Evolutionary conservation across 208 protist genomes (phyloP).

Genomic region (Kentomonas sorsogonicus): DNA sequence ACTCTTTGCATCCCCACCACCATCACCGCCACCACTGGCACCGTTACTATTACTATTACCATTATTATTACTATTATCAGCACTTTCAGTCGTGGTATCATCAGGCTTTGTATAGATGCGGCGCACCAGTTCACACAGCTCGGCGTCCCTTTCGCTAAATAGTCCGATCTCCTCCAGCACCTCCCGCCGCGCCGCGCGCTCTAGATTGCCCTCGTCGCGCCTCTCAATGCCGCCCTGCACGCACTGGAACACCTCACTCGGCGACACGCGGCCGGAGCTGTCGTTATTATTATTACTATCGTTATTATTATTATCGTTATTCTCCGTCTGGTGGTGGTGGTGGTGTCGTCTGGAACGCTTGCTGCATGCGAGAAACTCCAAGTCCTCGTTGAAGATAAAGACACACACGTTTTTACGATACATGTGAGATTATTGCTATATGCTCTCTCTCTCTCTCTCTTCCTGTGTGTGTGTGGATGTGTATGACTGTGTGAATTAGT

Average conservation of each 20-base stretch:
- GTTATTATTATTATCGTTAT: slow-evolving; percentile 1
- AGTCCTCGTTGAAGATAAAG: neutral
- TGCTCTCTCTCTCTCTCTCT: neutral
- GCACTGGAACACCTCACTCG: slow-evolving; percentile 39
- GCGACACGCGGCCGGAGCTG: slow-evolving; percentile 28
- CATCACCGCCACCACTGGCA: no score
- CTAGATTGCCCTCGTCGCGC: slow-evolving; percentile 42
- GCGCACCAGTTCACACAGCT: no score
- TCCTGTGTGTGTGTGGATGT: neutral
- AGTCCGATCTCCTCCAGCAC: slow-evolving; percentile 75
- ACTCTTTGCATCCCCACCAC: no score
- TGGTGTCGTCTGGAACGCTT: no score
- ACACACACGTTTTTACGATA: neutral
- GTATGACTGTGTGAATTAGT: neutral
- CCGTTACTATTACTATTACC: no score
- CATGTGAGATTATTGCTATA: no score
- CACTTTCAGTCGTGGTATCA: no score
- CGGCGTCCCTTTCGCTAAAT: slow-evolving; percentile 21
- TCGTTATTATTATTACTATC: neutral
- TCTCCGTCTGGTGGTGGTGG: no score
- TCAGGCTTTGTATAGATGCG: no score
- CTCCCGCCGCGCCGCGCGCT: slow-evolving; percentile 53
- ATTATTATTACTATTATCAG: no score
- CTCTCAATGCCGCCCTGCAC: slow-evolving; percentile 78
- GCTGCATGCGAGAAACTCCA: no score